phyloP scores from a whole-genome alignment of 306 rosid species.

The Casuarina equisetifolia region DNA sequence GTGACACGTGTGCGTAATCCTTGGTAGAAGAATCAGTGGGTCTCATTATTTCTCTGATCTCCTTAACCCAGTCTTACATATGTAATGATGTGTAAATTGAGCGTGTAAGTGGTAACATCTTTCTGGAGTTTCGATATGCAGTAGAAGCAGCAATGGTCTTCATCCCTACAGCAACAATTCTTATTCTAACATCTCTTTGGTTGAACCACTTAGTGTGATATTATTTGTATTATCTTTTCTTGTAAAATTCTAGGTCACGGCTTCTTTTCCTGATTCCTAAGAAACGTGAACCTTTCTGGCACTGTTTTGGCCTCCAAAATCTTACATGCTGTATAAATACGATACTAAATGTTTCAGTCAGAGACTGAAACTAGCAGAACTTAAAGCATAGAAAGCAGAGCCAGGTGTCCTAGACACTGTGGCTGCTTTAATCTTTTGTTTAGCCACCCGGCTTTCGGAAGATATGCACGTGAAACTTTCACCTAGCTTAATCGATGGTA shows the following conservation, averaged over 20 bases:
- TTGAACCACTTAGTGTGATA: not conserved
- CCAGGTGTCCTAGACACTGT: too few species aligned
- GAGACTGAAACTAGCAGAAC: too few species aligned
- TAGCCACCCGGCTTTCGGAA: too few species aligned
- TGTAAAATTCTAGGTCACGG: not conserved
- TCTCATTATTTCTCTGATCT: not conserved
- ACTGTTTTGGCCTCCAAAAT: not conserved
- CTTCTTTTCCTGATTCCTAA: not conserved
- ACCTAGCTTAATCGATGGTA: too few species aligned
- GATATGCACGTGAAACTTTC: too few species aligned
- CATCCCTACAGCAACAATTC: too few species aligned
- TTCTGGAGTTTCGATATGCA: not conserved
- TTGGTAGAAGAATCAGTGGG: not conserved
- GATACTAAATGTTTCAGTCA: not conserved
- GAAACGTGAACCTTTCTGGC: too few species aligned
- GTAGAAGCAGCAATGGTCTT: not conserved
- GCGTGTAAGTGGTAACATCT: not conserved
- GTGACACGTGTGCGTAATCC: not conserved
- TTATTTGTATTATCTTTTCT: not conserved
- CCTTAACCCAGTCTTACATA: not conserved
- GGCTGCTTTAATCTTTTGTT: too few species aligned
- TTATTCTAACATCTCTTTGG: too few species aligned
- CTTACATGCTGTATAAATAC: too few species aligned
- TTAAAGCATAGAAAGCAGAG: too few species aligned
- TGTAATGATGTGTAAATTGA: not conserved